Evolutionary conservation across 768 basidiomycete species (phyloP), one percentile per base, ranked within the genome.

Genomic region (Mycena albidolilacea): DNA sequence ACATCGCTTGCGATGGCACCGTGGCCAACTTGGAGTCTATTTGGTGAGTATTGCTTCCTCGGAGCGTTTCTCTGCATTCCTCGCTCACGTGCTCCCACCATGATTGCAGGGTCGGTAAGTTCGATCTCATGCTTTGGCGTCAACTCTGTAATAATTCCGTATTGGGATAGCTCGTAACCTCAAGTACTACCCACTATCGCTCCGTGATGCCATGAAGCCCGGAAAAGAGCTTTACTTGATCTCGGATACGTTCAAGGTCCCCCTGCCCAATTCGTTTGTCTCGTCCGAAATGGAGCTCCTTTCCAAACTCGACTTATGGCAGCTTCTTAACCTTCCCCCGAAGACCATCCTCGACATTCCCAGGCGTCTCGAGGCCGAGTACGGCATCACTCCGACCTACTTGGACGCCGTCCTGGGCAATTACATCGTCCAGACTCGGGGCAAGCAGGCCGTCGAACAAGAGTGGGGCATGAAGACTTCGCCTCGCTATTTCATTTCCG

Each of bases 21-120:
- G 79, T 87, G 9, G 87, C 87, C 5, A 88, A 88, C 71, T 58
- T 87, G 67, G 87, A 88, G 75, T 85, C 87, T 17, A 84, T 86
- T 69, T 87, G 85, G 86, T 83, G 58, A 70, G 82, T 64, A 41
- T 14, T 11, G 37, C 37, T 48, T 50, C 67, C n/a, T n/a, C n/a
- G n/a, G 57, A 60, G 65, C 57, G 50, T 58, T 59, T 59, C 35
- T 37, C 37, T 38, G 46, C 8, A 52, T 59, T 59, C 44, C n/a
- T 68, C 57, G 23, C 67, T 60, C 41, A 60, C 30, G 46, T 59
- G 48, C 59, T 68, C 54, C n/a, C 21, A 21, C 41, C 65, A 55
- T 57, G 54, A 44, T 44, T 52, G 61, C 57, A 67, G 66, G 66
- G 57, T 67, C 66, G 66, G 66, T 59, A 46, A 67, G 66, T 59